Conservation (phyloP, 352 stramenopile species). For the Thraustochytrium striatum region DNA sequence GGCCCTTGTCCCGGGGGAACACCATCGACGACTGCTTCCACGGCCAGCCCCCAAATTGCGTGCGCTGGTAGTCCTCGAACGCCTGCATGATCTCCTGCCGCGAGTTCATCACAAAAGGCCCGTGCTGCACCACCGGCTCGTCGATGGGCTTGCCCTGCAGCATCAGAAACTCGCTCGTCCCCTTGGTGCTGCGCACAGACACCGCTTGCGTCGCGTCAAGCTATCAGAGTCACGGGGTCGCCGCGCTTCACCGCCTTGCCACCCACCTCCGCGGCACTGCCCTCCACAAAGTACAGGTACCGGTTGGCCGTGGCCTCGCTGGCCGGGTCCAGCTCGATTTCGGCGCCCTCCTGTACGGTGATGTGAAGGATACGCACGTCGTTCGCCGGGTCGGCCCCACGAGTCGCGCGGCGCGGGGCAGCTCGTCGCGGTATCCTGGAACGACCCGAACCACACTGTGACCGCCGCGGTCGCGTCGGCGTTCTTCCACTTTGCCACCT, state of each 20-base stretch:
- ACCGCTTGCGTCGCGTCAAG: constrained; percentile 56
- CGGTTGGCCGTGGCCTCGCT: constrained; percentile 32
- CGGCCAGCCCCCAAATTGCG: constrained; percentile 60
- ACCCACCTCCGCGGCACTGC: constrained; percentile 3
- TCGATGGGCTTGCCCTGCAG: constrained; percentile 64
- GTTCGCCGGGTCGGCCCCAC: constrained; percentile 45
- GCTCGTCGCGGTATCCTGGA: constrained; percentile 14
- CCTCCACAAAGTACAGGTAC: constrained; percentile 52
- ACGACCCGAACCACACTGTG: constrained; percentile 53
- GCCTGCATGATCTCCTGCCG: constrained; percentile 65
- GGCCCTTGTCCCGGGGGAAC: constrained; percentile 28
- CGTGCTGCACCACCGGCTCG: constrained; percentile 70
- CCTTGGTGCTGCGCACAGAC: constrained; percentile 51
- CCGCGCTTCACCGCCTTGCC: constrained; percentile 11
- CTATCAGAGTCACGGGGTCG: constrained; percentile 59
- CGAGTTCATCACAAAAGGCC: constrained; percentile 80
- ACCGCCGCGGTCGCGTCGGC: constrained; percentile 48
- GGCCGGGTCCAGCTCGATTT: constrained; percentile 39
- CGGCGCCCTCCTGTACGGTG: constrained; percentile 34
- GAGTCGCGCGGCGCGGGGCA: constrained; percentile 48
- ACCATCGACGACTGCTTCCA: neutral
- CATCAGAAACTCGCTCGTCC: constrained; percentile 60
- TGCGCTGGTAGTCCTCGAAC: constrained; percentile 67
- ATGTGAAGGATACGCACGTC: constrained; percentile 50
- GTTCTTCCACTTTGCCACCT: constrained; percentile 56